phyloP scores from a whole-genome alignment of 768 basidiomycete species.

The Termitomyces sp. region DNA sequence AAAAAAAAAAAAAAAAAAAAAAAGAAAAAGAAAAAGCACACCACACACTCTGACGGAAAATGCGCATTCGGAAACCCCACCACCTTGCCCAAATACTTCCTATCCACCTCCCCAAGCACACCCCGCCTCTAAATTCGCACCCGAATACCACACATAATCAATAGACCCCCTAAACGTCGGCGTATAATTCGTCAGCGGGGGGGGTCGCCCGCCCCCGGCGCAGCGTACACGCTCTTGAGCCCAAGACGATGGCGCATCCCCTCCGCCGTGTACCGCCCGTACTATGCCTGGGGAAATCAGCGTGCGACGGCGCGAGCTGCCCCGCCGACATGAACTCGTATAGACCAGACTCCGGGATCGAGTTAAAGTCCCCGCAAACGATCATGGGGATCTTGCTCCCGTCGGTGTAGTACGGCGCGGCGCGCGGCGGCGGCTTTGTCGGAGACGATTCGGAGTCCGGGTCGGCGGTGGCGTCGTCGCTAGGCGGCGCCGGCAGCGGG shows the following conservation, averaged over 20 bases:
- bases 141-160: conserved; percentile 93
- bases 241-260: conserved; percentile 77
- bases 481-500: conserved; percentile 31
- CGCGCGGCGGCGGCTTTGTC: no score
- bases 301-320: conserved; percentile 61
- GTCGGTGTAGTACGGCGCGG: conserved; percentile 71
- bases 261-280: conserved; percentile 89
- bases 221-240: conserved; percentile 81
- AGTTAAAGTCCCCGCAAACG: conserved; percentile 96
- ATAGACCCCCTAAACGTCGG: conserved; percentile 82
- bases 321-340: conserved; percentile 88
- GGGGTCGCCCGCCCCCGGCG: conserved; percentile 37
- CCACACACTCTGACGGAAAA: conserved; percentile 98
- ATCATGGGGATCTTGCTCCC: conserved; percentile 90
- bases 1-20: no score
- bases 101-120: conserved; percentile 90
- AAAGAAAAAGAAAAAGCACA: no score
- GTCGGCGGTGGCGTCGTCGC: no score
- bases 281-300: conserved; percentile 89
- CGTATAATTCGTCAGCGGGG: conserved; percentile 83
- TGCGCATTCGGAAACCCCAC: conserved; percentile 97
- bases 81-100: conserved; percentile 75
- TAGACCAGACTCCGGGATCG: conserved; percentile 80
- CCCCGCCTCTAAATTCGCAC: conserved; percentile 67
- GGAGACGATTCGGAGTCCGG: no score